Evolutionary conservation across 345 rosid genomes (phyloP), one percentile per base, ranked within the genome.

Genomic region (Citrus trifoliata): DNA sequence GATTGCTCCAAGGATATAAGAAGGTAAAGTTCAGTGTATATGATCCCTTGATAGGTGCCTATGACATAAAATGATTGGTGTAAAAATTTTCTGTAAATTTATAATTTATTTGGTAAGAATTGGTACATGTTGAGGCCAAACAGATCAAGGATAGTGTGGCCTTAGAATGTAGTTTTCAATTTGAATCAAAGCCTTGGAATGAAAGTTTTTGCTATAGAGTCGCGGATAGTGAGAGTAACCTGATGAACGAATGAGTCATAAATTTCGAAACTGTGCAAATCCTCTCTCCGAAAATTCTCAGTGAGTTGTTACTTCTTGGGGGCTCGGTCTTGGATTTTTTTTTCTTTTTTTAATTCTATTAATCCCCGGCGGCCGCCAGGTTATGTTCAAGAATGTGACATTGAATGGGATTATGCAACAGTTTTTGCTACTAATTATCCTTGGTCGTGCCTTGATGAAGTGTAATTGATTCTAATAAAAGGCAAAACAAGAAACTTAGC

Each of bases 31-130:
- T 59, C 46, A 14, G 75, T 73, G 61, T 73, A 80, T 80, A 75
- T 73, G 82, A 59, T 70, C 75, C 62, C 58, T 53, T 56, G 46
- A 40, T 55, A 71, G 51, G 55, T 75, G 73, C 55, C 58, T 28
- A 38, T 60, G 73, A 63, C 73, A 65, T 51, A 63, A 51, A 67
- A 56, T 48, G 51, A 58, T 69, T 78, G 85, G 63, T 78, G 84
- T 75, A 82, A 67, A 79, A 67, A 83, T 83, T 58, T 76, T 82
- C 65, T 78, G 83, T 86, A 82, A 70, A 82, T 80, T 63, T 71
- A 63, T 74, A 70, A 58, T 74, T 56, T 32, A 78, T 55, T 56
- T 38, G 66, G 48, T 56, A 38, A 71, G 78, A 63, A 55, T 51
- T 32, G 70, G 9, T 58, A n/a, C 56, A 25, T n/a, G 70, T 48